Evolutionary conservation across 2,329 filamentous ascomycete genomes (phyloP), one percentile per base, ranked within the genome.

Genomic region (Neofusicoccum ribis): DNA sequence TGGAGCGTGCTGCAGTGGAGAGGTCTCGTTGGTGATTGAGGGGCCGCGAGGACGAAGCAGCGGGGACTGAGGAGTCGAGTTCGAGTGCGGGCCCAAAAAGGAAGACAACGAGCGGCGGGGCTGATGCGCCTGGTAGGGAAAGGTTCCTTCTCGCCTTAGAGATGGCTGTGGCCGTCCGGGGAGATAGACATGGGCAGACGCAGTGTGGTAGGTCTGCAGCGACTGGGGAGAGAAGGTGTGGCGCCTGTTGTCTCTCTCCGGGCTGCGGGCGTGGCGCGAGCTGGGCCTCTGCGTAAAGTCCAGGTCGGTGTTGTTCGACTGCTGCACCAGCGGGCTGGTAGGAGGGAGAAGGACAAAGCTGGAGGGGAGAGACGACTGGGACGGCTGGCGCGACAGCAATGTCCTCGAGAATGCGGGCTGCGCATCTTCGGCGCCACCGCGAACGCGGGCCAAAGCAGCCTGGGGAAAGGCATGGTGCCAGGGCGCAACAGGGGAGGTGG

Each of bases 311-410:
- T 93, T 95, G 78, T 89, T 96, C 72, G 92, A 88, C 47, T 93
- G 92, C 72, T 97, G 89, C 0, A 96, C 93, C 11, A 99, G 82
- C 14, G 95, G 95, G 72, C 93, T 98, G 2, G 95, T 98, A 0
- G 95, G 94, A 2, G 91, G 87, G 77, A 94, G 90, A 67, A 96
- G 90, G 37, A 91, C 84, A 75, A 97, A 97, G 70, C 88, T 93
- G 1, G 89, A 90, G 0, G 56, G 56, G 91, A 89, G 14, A 91
- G 83, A 1, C 92, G 91, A 7, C 89, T 92, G 66, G 79, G 78
- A 39, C 80, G 82, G 20, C 73, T 70, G n/a, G 80, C 78, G 75
- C 56, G 78, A 73, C 54, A 79, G 73, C 12, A 69, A 70, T 4
- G 72, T 73, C 0, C 88, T 70, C 31, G 70, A 41, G 39, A 72